Evolutionary conservation across 2,329 filamentous ascomycete species (phyloP).

Genomic region (Emergomyces africanus): DNA sequence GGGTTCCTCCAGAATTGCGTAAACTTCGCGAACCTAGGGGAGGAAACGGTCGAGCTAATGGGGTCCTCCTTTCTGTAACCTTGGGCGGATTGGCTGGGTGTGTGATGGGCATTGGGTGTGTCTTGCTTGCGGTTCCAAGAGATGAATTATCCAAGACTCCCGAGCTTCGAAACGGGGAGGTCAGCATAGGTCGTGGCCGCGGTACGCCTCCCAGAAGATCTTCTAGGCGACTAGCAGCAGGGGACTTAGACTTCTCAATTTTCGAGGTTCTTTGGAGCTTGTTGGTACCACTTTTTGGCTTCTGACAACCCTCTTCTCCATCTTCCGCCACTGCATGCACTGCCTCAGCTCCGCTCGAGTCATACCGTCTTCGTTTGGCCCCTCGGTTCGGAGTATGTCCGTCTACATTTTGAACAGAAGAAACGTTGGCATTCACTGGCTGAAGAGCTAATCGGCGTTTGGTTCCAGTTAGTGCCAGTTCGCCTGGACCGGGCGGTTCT

Average conservation of each 20-base stretch:
- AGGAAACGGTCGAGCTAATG: background rate
- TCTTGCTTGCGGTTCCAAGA: background rate
- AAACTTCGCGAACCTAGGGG: background rate
- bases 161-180: background rate
- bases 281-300: background rate
- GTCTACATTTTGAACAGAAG: conserved; percentile 5
- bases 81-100: background rate
- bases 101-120: background rate
- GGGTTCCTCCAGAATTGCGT: background rate
- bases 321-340: conserved; percentile 40
- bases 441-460: conserved; percentile 14
- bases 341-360: conserved; percentile 18
- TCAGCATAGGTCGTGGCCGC: conserved; percentile 6
- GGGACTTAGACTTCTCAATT: background rate
- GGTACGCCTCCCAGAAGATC: conserved; percentile 16
- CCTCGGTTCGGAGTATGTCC: conserved; percentile 6
- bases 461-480: background rate
- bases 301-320: conserved; percentile 21
- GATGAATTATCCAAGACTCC: background rate
- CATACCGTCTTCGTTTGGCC: conserved; percentile 27
- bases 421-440: conserved; percentile 19
- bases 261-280: background rate
- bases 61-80: background rate
- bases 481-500: background rate
- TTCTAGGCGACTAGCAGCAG: conserved; percentile 17